Percentiles rank a stretch among this genome's conserved stretches.
phyloP scores from a whole-genome alignment of 306 rosid species.

The Malus sylvestris region DNA sequence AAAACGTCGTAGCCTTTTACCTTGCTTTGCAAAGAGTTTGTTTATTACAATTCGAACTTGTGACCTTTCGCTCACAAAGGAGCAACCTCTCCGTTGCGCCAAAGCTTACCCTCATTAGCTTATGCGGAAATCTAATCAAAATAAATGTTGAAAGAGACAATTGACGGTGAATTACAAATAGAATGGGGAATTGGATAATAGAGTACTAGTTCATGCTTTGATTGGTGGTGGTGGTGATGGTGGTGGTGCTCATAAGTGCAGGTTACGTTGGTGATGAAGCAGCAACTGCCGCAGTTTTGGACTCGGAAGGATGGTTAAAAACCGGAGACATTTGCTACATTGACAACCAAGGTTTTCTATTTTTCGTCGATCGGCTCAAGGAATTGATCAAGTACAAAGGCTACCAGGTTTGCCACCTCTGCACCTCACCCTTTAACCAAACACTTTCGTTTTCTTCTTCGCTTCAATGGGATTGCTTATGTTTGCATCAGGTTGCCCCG shows the following conservation, averaged over 20 bases:
- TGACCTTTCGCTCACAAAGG: no score
- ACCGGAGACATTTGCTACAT: slow-evolving; percentile 30
- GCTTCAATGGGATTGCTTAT: neutral
- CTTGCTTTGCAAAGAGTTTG: no score
- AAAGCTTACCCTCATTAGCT: no score
- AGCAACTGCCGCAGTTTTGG: slow-evolving; percentile 11
- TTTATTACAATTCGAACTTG: no score
- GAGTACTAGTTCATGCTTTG: neutral
- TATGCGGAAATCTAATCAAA: no score
- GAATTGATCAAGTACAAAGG: slow-evolving; percentile 32
- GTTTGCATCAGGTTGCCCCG: slow-evolving; percentile 50
- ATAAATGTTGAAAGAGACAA: neutral
- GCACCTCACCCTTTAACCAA: neutral
- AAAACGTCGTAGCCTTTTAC: no score
- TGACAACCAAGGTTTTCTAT: slow-evolving; percentile 18
- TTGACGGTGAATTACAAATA: neutral
- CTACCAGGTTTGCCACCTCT: slow-evolving; percentile 16
- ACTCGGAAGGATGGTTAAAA: slow-evolving; percentile 29
- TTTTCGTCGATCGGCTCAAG: slow-evolving; percentile 25
- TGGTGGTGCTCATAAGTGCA: neutral
- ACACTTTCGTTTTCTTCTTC: neutral
- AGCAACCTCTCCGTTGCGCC: no score
- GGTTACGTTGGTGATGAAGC: slow-evolving; percentile 25
- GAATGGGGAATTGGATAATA: no score
- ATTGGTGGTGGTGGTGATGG: no score